Evolutionary conservation across 129 eudicot species (phyloP).

Genomic region (Flaveria ramosissima): DNA sequence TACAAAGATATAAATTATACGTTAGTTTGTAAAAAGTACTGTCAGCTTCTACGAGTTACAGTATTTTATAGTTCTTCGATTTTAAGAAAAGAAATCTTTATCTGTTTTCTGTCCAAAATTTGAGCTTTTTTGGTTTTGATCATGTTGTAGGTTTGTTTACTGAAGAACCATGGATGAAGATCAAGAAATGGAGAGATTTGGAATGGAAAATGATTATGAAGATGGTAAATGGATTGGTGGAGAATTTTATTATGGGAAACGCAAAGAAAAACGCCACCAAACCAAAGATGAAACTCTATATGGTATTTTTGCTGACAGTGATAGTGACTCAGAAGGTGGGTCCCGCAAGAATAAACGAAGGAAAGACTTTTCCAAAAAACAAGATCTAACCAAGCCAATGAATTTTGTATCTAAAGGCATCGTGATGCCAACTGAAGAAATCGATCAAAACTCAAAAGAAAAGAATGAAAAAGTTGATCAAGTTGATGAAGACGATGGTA

Average conservation of each 20-base stretch:
- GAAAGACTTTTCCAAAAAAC: conserved; percentile 48
- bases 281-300: conserved; percentile 76
- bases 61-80: neutral
- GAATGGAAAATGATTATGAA: conserved; percentile 86
- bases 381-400: conserved; percentile 71
- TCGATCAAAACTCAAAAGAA: conserved; percentile 48
- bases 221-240: conserved; percentile 82
- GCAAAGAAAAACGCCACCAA: conserved; percentile 61
- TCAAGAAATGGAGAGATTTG: conserved; percentile 87
- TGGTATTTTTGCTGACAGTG: conserved; percentile 76
- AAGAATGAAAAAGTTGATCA: conserved; percentile 37
- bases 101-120: neutral
- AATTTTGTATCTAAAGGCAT: conserved; percentile 65
- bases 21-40: neutral
- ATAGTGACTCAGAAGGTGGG: conserved; percentile 57
- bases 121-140: conserved; percentile 5
- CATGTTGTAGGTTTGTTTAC: conserved; percentile 27
- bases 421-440: conserved; percentile 65
- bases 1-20: neutral
- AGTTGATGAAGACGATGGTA: conserved; percentile 41
- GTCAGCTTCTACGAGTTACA: neutral
- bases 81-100: neutral
- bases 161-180: conserved; percentile 62
- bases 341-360: conserved; percentile 51
- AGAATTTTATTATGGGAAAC: conserved; percentile 66